Evolutionary conservation across 352 stramenopile genomes (phyloP).

Genomic region (Phytophthora aleatoria): DNA sequence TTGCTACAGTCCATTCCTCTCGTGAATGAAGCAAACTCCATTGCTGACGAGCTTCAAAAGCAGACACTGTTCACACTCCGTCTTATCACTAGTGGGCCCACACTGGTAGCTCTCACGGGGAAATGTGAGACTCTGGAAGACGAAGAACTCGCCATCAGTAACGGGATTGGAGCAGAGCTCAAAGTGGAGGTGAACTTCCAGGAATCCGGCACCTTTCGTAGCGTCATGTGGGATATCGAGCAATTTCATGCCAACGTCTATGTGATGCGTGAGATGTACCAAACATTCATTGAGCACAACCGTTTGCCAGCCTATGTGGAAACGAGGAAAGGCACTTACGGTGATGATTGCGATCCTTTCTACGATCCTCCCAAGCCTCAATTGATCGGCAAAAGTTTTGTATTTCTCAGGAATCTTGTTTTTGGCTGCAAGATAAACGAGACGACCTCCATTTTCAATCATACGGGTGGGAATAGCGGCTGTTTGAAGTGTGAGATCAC

Average conservation of each 20-base stretch:
- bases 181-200: slow-evolving; percentile 84
- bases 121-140: slow-evolving; percentile 48
- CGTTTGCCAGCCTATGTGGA: slow-evolving; percentile 42
- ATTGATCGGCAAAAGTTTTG: slow-evolving; percentile 74
- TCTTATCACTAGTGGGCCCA: slow-evolving; percentile 57
- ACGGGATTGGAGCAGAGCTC: slow-evolving; percentile 63
- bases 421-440: slow-evolving; percentile 73
- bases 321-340: slow-evolving; percentile 41
- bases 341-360: slow-evolving; percentile 71
- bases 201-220: slow-evolving; percentile 74
- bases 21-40: slow-evolving; percentile 88
- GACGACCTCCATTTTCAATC: slow-evolving; percentile 61
- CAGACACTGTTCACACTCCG: slow-evolving; percentile 70
- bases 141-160: slow-evolving; percentile 54
- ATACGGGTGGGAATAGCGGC: slow-evolving; percentile 41
- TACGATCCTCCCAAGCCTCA: slow-evolving; percentile 71
- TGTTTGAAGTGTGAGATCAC: slow-evolving; percentile 63
- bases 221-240: slow-evolving; percentile 80
- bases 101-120: slow-evolving; percentile 28
- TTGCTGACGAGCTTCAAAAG: slow-evolving; percentile 80
- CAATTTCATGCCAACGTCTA: slow-evolving; percentile 83
- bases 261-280: slow-evolving; percentile 89
- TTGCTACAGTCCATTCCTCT: slow-evolving; percentile 79
- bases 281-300: slow-evolving; percentile 81
- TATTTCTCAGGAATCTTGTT: slow-evolving; percentile 65